Conservation (phyloP, 2,329 filamentous ascomycete genomes). For the Talaromyces rugulosus region DNA sequence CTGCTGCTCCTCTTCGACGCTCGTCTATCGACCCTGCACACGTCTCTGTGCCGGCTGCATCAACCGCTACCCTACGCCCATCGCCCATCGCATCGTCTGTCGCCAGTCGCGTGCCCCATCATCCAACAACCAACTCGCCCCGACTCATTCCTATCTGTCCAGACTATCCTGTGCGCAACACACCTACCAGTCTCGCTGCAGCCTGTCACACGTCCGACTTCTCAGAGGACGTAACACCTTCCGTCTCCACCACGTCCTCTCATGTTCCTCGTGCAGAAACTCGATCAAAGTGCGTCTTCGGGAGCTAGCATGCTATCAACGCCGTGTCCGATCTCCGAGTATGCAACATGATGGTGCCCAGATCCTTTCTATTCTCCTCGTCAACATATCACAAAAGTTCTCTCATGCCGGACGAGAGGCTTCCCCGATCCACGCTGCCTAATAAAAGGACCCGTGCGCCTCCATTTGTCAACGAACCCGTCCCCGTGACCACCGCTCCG, state of each 20-base stretch:
- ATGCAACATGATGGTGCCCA: constrained; percentile 38
- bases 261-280: constrained; percentile 37
- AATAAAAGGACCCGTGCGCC: constrained; percentile 8
- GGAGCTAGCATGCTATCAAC: constrained; percentile 22
- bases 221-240: not conserved
- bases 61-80: not conserved
- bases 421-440: constrained; percentile 6
- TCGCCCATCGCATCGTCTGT: not conserved
- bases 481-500: constrained; percentile 11
- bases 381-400: constrained; percentile 21
- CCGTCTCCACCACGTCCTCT: constrained; percentile 11
- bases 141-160: not conserved
- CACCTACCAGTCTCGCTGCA: not conserved
- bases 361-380: constrained; percentile 35
- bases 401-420: constrained; percentile 16
- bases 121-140: not conserved
- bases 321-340: constrained; percentile 12
- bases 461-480: constrained; percentile 16
- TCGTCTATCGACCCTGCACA: not conserved
- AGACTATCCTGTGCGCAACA: not conserved
- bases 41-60: not conserved
- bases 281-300: constrained; percentile 38
- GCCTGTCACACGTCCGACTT: not conserved
- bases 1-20: not conserved
- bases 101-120: not conserved